Percentiles rank a stretch among this genome's conserved stretches.
phyloP scores from a whole-genome alignment of 208 protist genomes.

The Crithidia fasciculata region DNA sequence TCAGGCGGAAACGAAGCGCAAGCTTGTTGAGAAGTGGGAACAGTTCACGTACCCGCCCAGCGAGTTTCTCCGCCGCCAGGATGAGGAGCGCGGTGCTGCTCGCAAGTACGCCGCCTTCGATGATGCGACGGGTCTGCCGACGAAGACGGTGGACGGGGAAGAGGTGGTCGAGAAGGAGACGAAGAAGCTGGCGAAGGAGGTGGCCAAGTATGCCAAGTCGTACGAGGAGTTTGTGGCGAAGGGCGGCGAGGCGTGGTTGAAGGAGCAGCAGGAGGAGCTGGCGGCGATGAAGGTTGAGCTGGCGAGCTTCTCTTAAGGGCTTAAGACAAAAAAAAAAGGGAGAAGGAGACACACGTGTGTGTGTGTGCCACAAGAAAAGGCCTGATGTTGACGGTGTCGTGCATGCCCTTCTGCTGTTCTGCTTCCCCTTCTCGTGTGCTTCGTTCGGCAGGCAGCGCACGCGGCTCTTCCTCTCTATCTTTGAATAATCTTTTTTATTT shows the following conservation, averaged over 20 bases:
- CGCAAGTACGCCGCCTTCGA: constrained; percentile 62
- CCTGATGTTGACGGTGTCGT: background rate
- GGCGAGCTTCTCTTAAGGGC: background rate
- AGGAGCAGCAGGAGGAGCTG: constrained; percentile 58
- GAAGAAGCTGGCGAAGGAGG: constrained; percentile 78
- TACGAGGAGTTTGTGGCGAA: constrained; percentile 70
- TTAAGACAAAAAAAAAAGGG: background rate
- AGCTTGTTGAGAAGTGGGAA: constrained; percentile 74
- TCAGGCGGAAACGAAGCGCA: constrained; percentile 63
- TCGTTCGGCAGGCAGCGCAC: too few species aligned
- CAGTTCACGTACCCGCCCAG: constrained; percentile 46
- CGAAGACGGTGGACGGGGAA: constrained; percentile 40
- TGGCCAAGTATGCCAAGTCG: constrained; percentile 71
- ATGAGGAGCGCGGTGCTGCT: constrained; percentile 29
- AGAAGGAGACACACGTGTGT: background rate
- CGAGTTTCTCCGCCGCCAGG: constrained; percentile 48
- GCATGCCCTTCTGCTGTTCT: background rate
- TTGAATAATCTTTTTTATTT: too few species aligned
- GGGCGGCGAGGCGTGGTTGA: constrained; percentile 62
- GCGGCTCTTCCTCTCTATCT: too few species aligned
- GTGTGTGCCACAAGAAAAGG: background rate
- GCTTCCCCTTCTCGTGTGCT: too few species aligned
- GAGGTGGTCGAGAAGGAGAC: constrained; percentile 61
- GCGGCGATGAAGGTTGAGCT: constrained; percentile 38
- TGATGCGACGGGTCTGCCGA: constrained; percentile 57